Evolutionary conservation across 495 filamentous ascomycete genomes (phyloP), one percentile per base, ranked within the genome.

Genomic region (Amorphotheca resinae): DNA sequence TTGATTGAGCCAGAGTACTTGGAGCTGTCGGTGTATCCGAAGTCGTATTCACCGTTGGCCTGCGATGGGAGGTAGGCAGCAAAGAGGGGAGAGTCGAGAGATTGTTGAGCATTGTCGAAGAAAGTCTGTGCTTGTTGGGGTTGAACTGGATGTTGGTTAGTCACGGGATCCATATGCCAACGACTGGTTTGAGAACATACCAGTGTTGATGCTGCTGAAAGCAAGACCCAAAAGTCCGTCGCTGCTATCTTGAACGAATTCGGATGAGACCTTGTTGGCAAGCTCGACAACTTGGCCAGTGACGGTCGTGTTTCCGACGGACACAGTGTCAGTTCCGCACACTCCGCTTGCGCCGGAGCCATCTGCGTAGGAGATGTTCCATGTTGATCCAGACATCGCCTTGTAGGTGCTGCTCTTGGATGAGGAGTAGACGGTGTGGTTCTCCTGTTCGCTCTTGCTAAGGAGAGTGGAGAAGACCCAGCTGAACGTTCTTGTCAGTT

Each of bases 201-300:
- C n/a, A 22, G 73, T 79, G 64, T 87, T 93, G 61, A 89, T 69
- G 15, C 62, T 67, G 49, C 72, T 77, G 59, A 87, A 93, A 12
- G 75, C 82, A 17, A 91, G 71, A 21, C 85, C 85, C 18, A 91
- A 64, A 2, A 93, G 68, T n/a, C 85, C 85, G 52, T 84, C 79
- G 40, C 68, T 76, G 31, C 61, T 49, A 8, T 64, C 70, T 48
- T 81, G 76, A 20, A 73, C 52, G 57, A 93, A 88, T 5, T 72
- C 68, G 6, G 57, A 49, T 22, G 81, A 79, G 22, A 89, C 73
- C 0, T 60, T 55, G 1, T 65, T 74, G 4, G 85, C 80, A 17
- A 88, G 59, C 51, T 86, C 84, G 34, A 93, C 69, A 9, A 76
- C 71, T 60, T 93, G 85, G 22, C 60, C 56, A 4, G 64, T 63